Evolutionary conservation across 345 rosid species (phyloP), one percentile per base, ranked within the genome.

Genomic region (Noccaea bulbosa): DNA sequence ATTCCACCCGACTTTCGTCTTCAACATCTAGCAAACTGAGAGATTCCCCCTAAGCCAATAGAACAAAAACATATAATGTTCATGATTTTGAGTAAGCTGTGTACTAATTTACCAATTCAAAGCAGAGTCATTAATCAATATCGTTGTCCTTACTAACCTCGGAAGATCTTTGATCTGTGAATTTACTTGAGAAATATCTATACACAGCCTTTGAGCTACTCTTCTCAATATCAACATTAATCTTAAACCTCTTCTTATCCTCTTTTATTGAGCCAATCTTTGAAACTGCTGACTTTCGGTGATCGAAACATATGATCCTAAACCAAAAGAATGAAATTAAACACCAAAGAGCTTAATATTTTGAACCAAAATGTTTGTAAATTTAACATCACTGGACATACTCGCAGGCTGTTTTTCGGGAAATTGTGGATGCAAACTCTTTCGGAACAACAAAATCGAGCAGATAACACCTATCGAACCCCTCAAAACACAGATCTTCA

Each of bases 231-330:
- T 88, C 85, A 64, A 76, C 77, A 76, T 65, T 49, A 53, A 85
- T 46, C 40, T 63, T 60, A 48, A 85, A 76, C 53, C 72, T 77
- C 67, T 71, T 74, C 70, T 73, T 81, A 0, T 57, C 69, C 74
- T 49, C 79, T 44, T 72, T 60, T 2, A 20, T 9, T 10, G 73
- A 74, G 7, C 69, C 54, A 67, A 84, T 35, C 15, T 45, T 73
- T 2, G 83, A 20, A 66, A 78, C 65, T 63, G 67, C 78, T 6
- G 84, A 80, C 61, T 84, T 87, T 32, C 94, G 86, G 67, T 93
- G 97, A 85, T 93, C 96, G 65, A 91, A 91, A 7, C 88, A 86
- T 52, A 87, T 78, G 55, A 89, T 81, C 83, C 97, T 91, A 70
- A 56, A 38, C 12, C 62, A 63, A 67, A 35, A 35, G 15, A 32